Conservation (phyloP, 345 rosid genomes). For the Brassica napus region Da-Ae NC_063443.1:16880501-16881000, state of each 20-base stretch:
- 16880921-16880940: constrained; percentile 70
- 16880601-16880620: constrained; percentile 74
- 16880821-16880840: constrained; percentile 76
- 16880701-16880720: constrained; percentile 74
- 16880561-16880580: constrained; percentile 86
- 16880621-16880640: constrained; percentile 74
- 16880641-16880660: constrained; percentile 81
- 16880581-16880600: constrained; percentile 73
- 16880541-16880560: constrained; percentile 84
- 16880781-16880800: constrained; percentile 80
- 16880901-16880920: constrained; percentile 80
- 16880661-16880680: constrained; percentile 65
- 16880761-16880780: constrained; percentile 77
- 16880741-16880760: constrained; percentile 80
- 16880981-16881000: constrained; percentile 58
- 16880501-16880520: constrained; percentile 88
- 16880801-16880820: constrained; percentile 76
- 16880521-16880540: constrained; percentile 69
- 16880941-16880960: constrained; percentile 90
- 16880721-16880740: constrained; percentile 71
- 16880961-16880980: constrained; percentile 64
- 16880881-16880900: constrained; percentile 65
- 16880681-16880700: constrained; percentile 94
- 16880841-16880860: constrained; percentile 72
- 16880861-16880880: constrained; percentile 97